A percentile compares a stretch with the other conserved stretches of the same genome.
phyloP scores from a whole-genome alignment of 768 basidiomycete genomes.

The Steccherinum ochraceum region DNA sequence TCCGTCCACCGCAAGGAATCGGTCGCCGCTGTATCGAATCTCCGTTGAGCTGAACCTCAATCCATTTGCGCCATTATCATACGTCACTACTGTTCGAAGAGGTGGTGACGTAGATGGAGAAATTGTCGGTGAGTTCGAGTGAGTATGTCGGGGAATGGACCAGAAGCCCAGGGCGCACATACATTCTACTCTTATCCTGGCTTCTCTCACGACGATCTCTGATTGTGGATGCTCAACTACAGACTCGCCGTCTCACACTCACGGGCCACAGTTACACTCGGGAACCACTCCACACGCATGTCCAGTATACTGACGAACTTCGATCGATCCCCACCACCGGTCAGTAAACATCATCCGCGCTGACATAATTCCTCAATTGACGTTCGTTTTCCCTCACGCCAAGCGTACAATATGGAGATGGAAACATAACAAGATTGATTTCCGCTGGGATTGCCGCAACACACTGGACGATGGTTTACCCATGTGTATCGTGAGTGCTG shows the following conservation, averaged over 20 bases:
- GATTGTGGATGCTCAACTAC: background rate
- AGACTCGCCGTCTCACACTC: conserved; percentile 37
- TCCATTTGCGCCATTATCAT: conserved; percentile 40
- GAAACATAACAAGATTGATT: conserved; percentile 27
- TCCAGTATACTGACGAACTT: conserved; percentile 29
- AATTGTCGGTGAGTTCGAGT: conserved; percentile 34
- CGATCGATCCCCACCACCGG: background rate
- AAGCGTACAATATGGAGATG: conserved; percentile 36
- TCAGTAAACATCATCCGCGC: conserved; percentile 22
- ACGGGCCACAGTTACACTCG: conserved; percentile 35
- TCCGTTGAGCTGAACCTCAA: conserved; percentile 37
- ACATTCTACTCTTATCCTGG: too few species aligned
- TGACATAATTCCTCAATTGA: conserved; percentile 18
- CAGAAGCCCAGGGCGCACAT: too few species aligned
- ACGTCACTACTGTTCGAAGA: conserved; percentile 32
- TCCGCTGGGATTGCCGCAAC: conserved; percentile 42
- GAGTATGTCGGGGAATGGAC: conserved; percentile 9
- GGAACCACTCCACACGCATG: conserved; percentile 32
- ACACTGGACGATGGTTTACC: conserved; percentile 40
- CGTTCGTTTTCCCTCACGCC: background rate
- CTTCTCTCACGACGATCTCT: background rate
- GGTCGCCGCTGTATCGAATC: conserved; percentile 34
- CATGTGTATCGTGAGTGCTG: conserved; percentile 37
- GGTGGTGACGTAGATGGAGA: conserved; percentile 26
- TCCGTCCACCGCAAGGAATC: conserved; percentile 19